Evolutionary conservation across 768 basidiomycete genomes (phyloP).

Genomic region (Pulveroboletus sp.): DNA sequence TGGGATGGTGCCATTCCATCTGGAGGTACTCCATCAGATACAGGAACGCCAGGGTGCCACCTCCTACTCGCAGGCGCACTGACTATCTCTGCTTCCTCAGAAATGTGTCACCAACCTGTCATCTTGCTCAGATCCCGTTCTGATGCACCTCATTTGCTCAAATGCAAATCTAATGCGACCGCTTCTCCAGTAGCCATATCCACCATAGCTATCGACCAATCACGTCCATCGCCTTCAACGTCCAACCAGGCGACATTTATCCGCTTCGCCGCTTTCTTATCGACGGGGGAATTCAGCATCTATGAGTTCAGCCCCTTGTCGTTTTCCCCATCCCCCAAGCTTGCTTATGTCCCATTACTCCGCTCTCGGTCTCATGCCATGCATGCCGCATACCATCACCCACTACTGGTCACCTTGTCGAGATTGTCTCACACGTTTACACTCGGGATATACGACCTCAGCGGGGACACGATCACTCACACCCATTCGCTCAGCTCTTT

Average conservation of each 20-base stretch:
- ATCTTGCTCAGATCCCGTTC: slow-evolving; percentile 23
- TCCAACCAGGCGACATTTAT: slow-evolving; percentile 25
- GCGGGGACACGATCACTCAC: slow-evolving; percentile 46
- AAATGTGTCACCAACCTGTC: slow-evolving; percentile 18
- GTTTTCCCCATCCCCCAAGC: slow-evolving; percentile 37
- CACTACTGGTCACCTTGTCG: slow-evolving; percentile 70
- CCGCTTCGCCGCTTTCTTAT: slow-evolving; percentile 59
- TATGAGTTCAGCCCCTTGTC: slow-evolving; percentile 52
- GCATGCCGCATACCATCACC: slow-evolving; percentile 76
- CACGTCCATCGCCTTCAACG: slow-evolving; percentile 44
- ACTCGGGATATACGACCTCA: slow-evolving; percentile 72
- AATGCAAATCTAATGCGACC: slow-evolving; percentile 39
- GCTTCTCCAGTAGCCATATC: slow-evolving; percentile 46
- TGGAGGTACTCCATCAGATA: not conserved
- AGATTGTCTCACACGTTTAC: slow-evolving; percentile 65
- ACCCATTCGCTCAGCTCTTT: slow-evolving; percentile 73
- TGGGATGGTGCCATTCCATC: slow-evolving; percentile 15
- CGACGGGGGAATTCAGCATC: slow-evolving; percentile 65
- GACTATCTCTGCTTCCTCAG: slow-evolving; percentile 56
- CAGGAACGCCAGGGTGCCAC: slow-evolving; percentile 27
- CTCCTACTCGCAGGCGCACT: slow-evolving; percentile 60
- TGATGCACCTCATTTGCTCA: slow-evolving; percentile 37
- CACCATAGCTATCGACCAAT: slow-evolving; percentile 73
- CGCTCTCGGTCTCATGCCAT: slow-evolving; percentile 48
- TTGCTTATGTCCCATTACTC: slow-evolving; percentile 46